These are phyloP conservation scores for Aspergillus udagawae DNA, from an alignment of 2,329 filamentous ascomycete genomes.

Conservation along the genomic window DNA sequence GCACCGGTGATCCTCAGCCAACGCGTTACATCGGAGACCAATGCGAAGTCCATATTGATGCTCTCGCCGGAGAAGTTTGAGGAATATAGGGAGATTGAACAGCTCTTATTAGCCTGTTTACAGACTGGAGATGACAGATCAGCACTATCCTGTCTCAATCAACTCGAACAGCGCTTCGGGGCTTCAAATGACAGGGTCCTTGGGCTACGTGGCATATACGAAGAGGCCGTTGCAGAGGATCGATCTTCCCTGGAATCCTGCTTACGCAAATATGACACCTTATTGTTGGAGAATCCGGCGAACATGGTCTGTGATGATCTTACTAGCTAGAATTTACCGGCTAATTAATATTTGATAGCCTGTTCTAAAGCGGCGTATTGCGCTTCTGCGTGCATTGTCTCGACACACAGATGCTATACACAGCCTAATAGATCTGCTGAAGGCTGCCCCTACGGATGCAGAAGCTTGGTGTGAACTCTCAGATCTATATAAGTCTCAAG, in stretches of 20 bases:
- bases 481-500: conserved; percentile 78
- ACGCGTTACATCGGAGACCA: conserved; percentile 47
- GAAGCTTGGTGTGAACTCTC: conserved; percentile 92
- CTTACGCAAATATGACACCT: conserved; percentile 71
- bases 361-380: conserved; percentile 78
- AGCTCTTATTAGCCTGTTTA: conserved; percentile 77
- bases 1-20: conserved; percentile 36
- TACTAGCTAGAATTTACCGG: conserved; percentile 5
- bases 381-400: conserved; percentile 71
- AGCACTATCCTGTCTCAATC: conserved; percentile 70
- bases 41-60: conserved; percentile 50
- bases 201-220: conserved; percentile 75
- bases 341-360: conserved; percentile 52
- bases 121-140: conserved; percentile 77
- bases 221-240: conserved; percentile 73
- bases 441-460: conserved; percentile 81
- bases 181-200: conserved; percentile 78
- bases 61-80: conserved; percentile 65
- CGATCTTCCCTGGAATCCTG: conserved; percentile 63
- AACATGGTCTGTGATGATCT: conserved; percentile 64
- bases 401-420: conserved; percentile 68
- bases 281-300: conserved; percentile 67
- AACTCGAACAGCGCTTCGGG: conserved; percentile 76
- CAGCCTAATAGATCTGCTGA: conserved; percentile 69
- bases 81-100: conserved; percentile 81